Evolutionary conservation across 106 monocot genomes (phyloP).

Genomic region (Dendrobium huoshanense): DNA sequence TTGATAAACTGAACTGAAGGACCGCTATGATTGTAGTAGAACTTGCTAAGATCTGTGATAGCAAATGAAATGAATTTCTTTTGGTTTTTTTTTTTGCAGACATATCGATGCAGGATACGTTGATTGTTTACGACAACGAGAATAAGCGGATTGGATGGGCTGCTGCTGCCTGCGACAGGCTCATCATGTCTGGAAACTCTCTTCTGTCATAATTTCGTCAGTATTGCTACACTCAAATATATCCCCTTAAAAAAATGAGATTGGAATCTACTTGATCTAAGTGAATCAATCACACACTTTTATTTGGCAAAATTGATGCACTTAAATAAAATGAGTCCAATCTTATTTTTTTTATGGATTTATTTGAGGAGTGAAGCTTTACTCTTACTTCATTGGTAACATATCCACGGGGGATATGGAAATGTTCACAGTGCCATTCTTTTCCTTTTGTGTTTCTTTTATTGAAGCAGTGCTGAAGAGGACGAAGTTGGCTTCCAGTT

Average conservation of each 20-base stretch:
- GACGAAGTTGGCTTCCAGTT: background rate
- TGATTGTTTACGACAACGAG: constrained; percentile 85
- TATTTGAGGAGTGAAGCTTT: background rate
- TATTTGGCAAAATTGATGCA: too few species aligned
- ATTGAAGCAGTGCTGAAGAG: background rate
- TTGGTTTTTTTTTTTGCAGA: constrained; percentile 29
- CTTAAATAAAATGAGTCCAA: too few species aligned
- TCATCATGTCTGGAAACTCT: constrained; percentile 27
- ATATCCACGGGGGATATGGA: background rate
- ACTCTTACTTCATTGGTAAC: constrained; percentile 3
- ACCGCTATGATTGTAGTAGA: too few species aligned
- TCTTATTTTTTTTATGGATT: too few species aligned
- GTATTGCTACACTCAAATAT: too few species aligned
- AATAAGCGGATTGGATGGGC: constrained; percentile 59
- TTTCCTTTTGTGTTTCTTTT: background rate
- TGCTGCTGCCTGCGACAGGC: constrained; percentile 22
- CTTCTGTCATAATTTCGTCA: constrained; percentile 15
- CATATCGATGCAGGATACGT: constrained; percentile 65
- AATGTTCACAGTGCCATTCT: background rate
- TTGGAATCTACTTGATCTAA: too few species aligned
- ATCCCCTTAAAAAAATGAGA: too few species aligned
- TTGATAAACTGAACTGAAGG: too few species aligned
- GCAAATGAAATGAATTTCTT: too few species aligned
- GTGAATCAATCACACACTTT: too few species aligned
- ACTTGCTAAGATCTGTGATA: too few species aligned